Base-by-base conservation (phyloP, 2,329 filamentous ascomycete genomes). In the Fusarium incarnatum region DNA sequence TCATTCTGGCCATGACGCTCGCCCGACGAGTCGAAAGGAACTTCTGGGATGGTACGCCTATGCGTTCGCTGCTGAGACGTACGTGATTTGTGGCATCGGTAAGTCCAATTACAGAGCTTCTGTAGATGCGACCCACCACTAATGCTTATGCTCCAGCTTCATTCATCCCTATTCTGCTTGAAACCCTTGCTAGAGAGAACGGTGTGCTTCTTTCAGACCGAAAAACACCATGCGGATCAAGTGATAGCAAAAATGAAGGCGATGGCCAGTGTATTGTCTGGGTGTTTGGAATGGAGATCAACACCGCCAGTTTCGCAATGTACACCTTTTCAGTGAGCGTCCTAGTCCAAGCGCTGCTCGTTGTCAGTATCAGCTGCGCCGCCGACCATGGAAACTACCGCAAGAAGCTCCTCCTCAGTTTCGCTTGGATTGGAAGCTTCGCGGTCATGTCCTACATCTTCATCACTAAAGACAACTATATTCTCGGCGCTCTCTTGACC, bases 271-370 rank as follows among this genome's bases (percentile, higher is more conserved):
- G 96, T 77, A 84, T 98, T 64, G 89, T 98, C 63, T 88, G 91
- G 69, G 84, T 98, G 8, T 83, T 97, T 25, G 95, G 95, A 8
- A 80, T 92, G 64, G 91, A 97, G 76, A 91, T 99, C 82, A 98
- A 98, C 80, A 98, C 95, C 1, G 94, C 95, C 37, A 97, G 93
- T 79, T 98, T 98, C 79, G 95, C 94, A 78, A 97, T 98, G 94
- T 98, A 98, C 81, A 98, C 94, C 3, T 99, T 99, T 81, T 97
- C 94, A 61, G 84, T 97, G 76, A 97, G 93, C 78, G 96, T 99
- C 3, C 81, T 98, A 22, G 80, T 98, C 13, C 96, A 99, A 79
- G 92, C 94, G 2, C 81, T 98, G 28, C 83, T 98, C 30, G 97
- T 99, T 45, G 94, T 99, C 69, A 97, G 94, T 77, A 97, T 99